Percentiles rank a stretch among this genome's conserved stretches.
Evolutionary conservation across 192 early-diverging fungal genomes (phyloP).

Genomic region (Coemansia sp.): DNA sequence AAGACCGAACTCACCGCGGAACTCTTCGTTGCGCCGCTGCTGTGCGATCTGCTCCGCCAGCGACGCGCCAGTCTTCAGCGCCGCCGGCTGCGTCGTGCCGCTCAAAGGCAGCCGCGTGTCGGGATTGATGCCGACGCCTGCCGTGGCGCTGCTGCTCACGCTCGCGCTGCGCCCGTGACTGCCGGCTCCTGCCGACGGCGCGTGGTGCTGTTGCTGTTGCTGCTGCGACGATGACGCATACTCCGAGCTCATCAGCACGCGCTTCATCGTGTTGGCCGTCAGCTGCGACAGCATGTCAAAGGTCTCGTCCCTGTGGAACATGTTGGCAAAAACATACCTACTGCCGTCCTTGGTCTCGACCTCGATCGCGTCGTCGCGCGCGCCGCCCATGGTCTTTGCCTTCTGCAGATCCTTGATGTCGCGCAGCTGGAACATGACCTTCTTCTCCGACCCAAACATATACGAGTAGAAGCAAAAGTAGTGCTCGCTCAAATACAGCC

Average conservation of each 20-base stretch:
- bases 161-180: constrained; percentile 18
- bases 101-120: constrained; percentile 16
- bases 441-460: constrained; percentile 89
- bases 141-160: constrained; percentile 9
- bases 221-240: constrained; percentile 36
- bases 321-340: constrained; percentile 87
- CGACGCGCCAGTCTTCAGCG: constrained; percentile 12
- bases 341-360: constrained; percentile 78
- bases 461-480: constrained; percentile 95
- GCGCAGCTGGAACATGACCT: constrained; percentile 86
- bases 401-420: constrained; percentile 86
- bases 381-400: constrained; percentile 87
- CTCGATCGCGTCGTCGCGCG: constrained; percentile 84
- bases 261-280: constrained; percentile 82
- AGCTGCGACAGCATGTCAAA: constrained; percentile 93
- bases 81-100: not conserved
- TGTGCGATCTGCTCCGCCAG: constrained; percentile 64
- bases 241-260: constrained; percentile 79
- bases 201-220: not conserved
- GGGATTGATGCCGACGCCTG: constrained; percentile 15
- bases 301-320: constrained; percentile 96
- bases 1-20: constrained; percentile 75
- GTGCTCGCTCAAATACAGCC: constrained; percentile 95
- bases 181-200: no score
- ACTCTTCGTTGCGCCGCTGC: constrained; percentile 76